Conservation (phyloP, 164 flowering plant species). For the Houttuynia cordata region DNA sequence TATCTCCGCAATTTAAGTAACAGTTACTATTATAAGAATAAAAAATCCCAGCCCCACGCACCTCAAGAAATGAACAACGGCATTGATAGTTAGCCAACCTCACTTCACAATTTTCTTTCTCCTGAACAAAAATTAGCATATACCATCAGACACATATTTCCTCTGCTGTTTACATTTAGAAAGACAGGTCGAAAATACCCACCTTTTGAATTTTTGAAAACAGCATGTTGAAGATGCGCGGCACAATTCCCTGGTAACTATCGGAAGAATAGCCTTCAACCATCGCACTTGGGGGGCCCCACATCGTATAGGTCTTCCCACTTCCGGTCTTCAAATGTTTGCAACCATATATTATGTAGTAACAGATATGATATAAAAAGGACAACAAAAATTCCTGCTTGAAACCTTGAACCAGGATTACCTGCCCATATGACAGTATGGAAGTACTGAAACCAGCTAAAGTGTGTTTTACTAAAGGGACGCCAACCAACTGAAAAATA, state of each 20-base stretch:
- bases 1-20: not conserved
- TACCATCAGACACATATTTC: not conserved
- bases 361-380: not conserved
- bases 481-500: conserved; percentile 62
- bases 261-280: conserved; percentile 47
- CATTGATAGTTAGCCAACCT: conserved; percentile 78
- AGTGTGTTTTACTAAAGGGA: conserved; percentile 66
- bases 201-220: conserved; percentile 72
- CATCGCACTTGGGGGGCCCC: conserved; percentile 98
- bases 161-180: not conserved
- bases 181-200: conserved; percentile 11
- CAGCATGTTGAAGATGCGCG: conserved; percentile 73
- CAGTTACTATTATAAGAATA: not conserved
- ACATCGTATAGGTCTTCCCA: conserved; percentile 96
- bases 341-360: not conserved
- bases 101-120: conserved; percentile 41
- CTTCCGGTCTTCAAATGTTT: conserved; percentile 59
- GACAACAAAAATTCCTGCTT: too few relatives aligned
- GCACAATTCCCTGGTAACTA: conserved; percentile 72
- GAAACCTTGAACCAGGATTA: conserved; percentile 18
- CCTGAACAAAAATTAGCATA: conserved; percentile 23
- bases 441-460: conserved; percentile 81
- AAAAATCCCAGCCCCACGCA: conserved; percentile 6
- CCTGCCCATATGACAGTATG: conserved; percentile 84
- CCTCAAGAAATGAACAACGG: conserved; percentile 97